These are phyloP conservation scores for Centaurea solstitialis DNA, from an alignment of 129 eudicot species.

Conservation along the genomic window DNA sequence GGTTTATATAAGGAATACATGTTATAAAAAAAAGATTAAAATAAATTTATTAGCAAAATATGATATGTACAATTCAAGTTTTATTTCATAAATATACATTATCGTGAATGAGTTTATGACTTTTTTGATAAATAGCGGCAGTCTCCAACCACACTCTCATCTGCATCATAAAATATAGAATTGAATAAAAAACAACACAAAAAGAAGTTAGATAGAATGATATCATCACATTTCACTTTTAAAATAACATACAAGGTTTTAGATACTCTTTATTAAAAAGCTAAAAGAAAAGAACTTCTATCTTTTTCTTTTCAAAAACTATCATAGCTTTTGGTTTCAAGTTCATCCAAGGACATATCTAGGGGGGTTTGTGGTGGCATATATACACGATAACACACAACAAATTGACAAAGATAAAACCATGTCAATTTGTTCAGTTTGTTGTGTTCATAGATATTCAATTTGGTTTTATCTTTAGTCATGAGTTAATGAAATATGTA, in stretches of 20 bases:
- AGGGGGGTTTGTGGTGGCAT: no score
- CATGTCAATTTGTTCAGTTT: no score
- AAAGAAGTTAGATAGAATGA: neutral
- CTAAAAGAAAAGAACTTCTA: no score
- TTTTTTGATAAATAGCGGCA: neutral
- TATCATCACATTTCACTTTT: neutral
- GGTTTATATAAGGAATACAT: neutral
- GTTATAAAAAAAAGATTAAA: neutral
- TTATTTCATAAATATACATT: neutral
- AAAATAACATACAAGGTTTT: no score
- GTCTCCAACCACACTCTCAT: neutral
- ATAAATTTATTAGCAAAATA: neutral
- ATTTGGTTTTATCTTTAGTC: neutral
- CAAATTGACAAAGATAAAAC: no score
- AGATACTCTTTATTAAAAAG: no score
- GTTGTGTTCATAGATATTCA: no score
- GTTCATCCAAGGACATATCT: no score
- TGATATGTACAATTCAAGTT: neutral
- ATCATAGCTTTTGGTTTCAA: neutral
- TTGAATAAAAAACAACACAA: no score
- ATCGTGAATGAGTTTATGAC: neutral
- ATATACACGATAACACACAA: no score
- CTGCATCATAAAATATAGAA: neutral
- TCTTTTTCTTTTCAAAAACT: neutral
- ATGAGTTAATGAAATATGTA: neutral